Base-by-base conservation (phyloP, 306 rosid species). In the Fragaria ananassa region DNA sequence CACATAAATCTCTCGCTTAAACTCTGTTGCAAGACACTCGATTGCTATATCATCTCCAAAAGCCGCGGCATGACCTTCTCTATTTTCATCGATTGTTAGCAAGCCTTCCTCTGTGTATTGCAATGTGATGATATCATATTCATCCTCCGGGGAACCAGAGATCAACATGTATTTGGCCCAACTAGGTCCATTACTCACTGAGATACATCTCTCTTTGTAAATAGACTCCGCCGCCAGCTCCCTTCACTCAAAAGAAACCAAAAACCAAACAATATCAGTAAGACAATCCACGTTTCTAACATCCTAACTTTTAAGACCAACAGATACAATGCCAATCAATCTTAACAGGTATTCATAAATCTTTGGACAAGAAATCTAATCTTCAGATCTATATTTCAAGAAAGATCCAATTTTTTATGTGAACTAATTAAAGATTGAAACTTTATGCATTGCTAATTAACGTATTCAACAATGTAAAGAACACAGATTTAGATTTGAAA, bases 101-200 rank as follows among this genome's bases (percentile, higher is more conserved):
- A 95, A 84, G 63, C 97, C 97, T 76, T 90, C 97, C 90, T 92
- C 99, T 44, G 97, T 91, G 78, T 95, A 95, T 70, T 92, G 97
- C 88, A 95, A 84, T 18, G 97, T 95, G 87, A 95, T 85, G 87
- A 95, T 95, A 82, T 95, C 99, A 62, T 87, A 83, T 74, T 89
- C 97, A 83, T 92, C 99, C 51, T 84, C 92, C 17, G 83, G 78
- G 18, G 91, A 92, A 77, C 99, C 99, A 69, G 97, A 90, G 76
- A 88, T 90, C 78, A 88, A 89, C 99, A 95, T 95, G 87, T 92
- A 95, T 82, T 95, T 95, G 51, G 96, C 97, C 99, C 99, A 95
- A 78, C 91, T 89, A 54, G 87, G 85, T 70, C 97, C 96, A 80
- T 95, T 91, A 76, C 68, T 83, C 87, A 92, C 93, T 13, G 88